Evolutionary conservation across 495 filamentous ascomycete genomes (phyloP).

Genomic region (Aspergillus affinis): DNA sequence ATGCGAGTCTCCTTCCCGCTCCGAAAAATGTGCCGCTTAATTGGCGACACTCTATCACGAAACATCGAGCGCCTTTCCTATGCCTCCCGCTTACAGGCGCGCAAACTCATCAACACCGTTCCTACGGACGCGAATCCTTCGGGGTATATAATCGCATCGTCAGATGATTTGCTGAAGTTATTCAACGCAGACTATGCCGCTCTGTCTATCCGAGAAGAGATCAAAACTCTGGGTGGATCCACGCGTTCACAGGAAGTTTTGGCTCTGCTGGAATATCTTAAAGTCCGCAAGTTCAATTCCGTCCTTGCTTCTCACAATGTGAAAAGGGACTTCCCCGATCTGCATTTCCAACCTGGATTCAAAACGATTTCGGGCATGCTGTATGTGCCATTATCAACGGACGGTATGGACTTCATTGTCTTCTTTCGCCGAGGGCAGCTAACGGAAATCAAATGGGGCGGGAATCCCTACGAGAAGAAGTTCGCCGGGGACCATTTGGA

Average conservation of each 20-base stretch:
- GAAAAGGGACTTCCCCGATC: conserved; percentile 75
- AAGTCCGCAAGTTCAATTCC: conserved; percentile 71
- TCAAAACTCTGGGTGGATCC: conserved; percentile 77
- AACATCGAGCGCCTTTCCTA: conserved; percentile 92
- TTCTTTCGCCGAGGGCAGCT: conserved; percentile 83
- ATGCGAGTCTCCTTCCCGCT: conserved; percentile 93
- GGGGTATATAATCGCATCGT: conserved; percentile 89
- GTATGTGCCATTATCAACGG: conserved; percentile 76
- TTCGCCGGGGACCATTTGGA: conserved; percentile 31
- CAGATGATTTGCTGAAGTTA: conserved; percentile 79
- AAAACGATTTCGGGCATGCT: conserved; percentile 75
- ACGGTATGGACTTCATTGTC: conserved; percentile 83
- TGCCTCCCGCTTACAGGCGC: conserved; percentile 70
- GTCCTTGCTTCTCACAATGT: conserved; percentile 80
- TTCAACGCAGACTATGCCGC: conserved; percentile 90
- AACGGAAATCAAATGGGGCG: conserved; percentile 85
- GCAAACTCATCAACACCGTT: conserved; percentile 47
- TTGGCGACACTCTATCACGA: conserved; percentile 82
- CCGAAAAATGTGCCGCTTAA: conserved; percentile 88
- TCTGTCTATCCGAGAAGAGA: conserved; percentile 82
- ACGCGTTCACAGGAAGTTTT: conserved; percentile 80
- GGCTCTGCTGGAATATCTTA: conserved; percentile 82
- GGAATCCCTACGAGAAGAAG: conserved; percentile 86
- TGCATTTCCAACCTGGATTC: conserved; percentile 80
- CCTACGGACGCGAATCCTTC: conserved; percentile 82